phyloP scores from a whole-genome alignment of 352 stramenopile genomes.

The Thraustotheca clavata region DNA sequence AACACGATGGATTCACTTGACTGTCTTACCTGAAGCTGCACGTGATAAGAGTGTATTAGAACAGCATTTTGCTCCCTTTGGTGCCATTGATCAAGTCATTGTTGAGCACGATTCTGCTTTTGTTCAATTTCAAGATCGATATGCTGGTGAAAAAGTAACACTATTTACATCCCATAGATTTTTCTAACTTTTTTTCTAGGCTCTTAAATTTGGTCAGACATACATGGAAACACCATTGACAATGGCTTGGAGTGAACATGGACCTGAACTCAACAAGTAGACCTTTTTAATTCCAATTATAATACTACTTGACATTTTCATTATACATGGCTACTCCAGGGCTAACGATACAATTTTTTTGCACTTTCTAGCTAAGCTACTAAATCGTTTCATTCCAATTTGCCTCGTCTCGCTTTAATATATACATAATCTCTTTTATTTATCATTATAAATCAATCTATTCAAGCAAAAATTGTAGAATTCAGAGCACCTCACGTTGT shows the following conservation, averaged over 20 bases:
- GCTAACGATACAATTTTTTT: too few relatives aligned
- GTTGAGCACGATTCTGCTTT: conserved; percentile 51
- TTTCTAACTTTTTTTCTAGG: not conserved
- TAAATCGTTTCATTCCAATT: too few relatives aligned
- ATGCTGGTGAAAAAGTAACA: conserved; percentile 45
- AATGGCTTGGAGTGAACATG: conserved; percentile 16
- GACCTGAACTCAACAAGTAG: not conserved
- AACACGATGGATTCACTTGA: conserved; percentile 75
- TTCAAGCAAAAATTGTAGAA: too few relatives aligned
- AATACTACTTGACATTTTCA: too few relatives aligned
- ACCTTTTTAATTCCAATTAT: too few relatives aligned
- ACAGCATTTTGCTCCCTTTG: conserved; percentile 83
- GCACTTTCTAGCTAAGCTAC: too few relatives aligned
- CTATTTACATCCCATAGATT: too few relatives aligned
- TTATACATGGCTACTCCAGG: too few relatives aligned
- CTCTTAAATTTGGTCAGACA: conserved; percentile 16
- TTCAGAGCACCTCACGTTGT: too few relatives aligned
- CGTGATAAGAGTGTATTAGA: conserved; percentile 63
- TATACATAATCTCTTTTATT: too few relatives aligned
- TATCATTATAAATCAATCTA: too few relatives aligned
- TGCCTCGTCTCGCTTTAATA: too few relatives aligned
- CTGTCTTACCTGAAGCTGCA: conserved; percentile 63
- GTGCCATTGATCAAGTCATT: conserved; percentile 64
- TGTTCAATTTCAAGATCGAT: conserved; percentile 82
- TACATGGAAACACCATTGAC: not conserved